Percentiles rank a stretch among this genome's conserved stretches.
Conservation (phyloP, 2,329 filamentous ascomycete genomes). For the Thyridium curvatum region DNA sequence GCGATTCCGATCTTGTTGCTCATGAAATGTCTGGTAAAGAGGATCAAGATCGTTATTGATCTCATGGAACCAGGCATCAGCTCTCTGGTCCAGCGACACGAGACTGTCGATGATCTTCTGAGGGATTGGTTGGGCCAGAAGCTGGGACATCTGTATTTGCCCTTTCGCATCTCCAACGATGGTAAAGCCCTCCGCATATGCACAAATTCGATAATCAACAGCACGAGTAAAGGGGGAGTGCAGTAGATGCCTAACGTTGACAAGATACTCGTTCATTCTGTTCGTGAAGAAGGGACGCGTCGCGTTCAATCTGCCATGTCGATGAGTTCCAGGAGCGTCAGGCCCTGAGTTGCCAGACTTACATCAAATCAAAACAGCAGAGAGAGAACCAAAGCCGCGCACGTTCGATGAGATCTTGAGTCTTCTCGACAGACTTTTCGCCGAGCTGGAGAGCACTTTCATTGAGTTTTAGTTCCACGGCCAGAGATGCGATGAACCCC, state of each 20-base stretch:
- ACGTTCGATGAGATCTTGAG: background rate
- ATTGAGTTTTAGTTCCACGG: background rate
- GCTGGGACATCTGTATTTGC: background rate
- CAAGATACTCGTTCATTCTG: background rate
- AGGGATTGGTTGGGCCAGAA: background rate
- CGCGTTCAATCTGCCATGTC: background rate
- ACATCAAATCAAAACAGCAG: conserved; percentile 1
- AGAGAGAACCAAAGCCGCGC: background rate
- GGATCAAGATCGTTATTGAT: conserved; percentile 1
- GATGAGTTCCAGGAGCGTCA: background rate
- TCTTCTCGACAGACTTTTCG: background rate
- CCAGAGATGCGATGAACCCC: background rate
- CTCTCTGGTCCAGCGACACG: background rate
- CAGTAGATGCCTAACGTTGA: background rate
- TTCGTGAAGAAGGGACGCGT: background rate
- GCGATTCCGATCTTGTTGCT: background rate
- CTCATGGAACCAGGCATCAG: background rate
- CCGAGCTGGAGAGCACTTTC: background rate
- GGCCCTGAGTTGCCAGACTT: background rate
- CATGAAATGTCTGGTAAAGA: background rate
- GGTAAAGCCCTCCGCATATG: background rate
- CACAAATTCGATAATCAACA: background rate
- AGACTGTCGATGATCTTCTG: background rate
- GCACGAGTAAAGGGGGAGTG: background rate
- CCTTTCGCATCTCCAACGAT: background rate